Percentiles rank a stretch among this genome's conserved stretches.
These are phyloP conservation scores for Ocimum tenuiflorum DNA, from an alignment of 257 asterid genomes.

Conservation along the genomic window DNA sequence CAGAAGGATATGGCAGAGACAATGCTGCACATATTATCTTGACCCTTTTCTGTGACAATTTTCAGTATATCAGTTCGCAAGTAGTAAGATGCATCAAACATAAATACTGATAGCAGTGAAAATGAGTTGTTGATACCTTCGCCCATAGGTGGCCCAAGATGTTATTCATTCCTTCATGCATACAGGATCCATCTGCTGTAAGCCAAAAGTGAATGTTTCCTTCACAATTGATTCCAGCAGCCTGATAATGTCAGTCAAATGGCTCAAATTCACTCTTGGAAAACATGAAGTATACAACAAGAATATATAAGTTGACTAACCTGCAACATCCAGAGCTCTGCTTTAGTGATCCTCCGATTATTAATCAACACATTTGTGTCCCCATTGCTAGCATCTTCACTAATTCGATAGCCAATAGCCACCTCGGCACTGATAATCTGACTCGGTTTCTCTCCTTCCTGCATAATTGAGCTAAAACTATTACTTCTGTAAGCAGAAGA, in stretches of 20 bases:
- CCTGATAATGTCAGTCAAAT: conserved; percentile 23
- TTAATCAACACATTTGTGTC: conserved; percentile 62
- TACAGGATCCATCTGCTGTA: conserved; percentile 46
- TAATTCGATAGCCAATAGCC: conserved; percentile 48
- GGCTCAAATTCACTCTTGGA: not conserved
- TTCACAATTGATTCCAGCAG: conserved; percentile 53
- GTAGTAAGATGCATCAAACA: conserved; percentile 6
- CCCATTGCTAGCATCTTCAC: conserved; percentile 69
- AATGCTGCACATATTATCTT: conserved; percentile 51
- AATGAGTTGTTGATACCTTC: conserved; percentile 31
- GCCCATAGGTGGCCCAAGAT: conserved; percentile 16
- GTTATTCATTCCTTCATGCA: conserved; percentile 28
- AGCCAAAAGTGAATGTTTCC: conserved; percentile 53
- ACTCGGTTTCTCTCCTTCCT: conserved; percentile 81
- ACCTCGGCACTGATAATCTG: conserved; percentile 69
- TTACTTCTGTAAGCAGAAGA: not conserved
- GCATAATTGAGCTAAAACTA: conserved; percentile 24
- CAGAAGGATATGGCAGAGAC: conserved; percentile 62
- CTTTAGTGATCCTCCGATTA: conserved; percentile 64
- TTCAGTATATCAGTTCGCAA: conserved; percentile 3
- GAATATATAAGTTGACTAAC: not conserved
- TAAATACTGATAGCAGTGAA: not conserved
- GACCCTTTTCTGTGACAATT: conserved; percentile 41
- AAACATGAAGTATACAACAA: not conserved
- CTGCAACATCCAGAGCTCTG: conserved; percentile 67